Evolutionary conservation across 805 yeast genomes (phyloP).

Genomic region (Wickerhamiella qilinensis): DNA sequence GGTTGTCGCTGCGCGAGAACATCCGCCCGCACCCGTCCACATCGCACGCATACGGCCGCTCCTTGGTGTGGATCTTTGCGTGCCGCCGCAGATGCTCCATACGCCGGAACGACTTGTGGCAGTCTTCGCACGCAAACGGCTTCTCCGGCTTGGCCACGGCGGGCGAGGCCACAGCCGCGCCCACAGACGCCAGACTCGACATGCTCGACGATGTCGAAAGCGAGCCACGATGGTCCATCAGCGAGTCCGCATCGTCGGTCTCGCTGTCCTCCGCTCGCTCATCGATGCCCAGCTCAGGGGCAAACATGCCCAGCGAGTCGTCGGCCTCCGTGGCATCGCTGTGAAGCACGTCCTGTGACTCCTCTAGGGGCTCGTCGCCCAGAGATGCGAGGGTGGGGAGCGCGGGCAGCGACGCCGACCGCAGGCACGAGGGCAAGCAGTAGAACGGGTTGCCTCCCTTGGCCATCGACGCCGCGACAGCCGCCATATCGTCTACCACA

Average conservation of each 20-base stretch:
- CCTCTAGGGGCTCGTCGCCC: no score
- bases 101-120: conserved; percentile 25
- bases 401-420: conserved; percentile 4
- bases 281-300: no score
- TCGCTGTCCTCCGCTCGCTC: no score
- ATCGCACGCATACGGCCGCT: conserved; percentile 57
- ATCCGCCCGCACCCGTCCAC: conserved; percentile 40
- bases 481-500: background rate
- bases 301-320: no score
- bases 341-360: no score
- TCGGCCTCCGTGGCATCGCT: no score
- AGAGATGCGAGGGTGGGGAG: no score
- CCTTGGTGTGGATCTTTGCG: conserved; percentile 58
- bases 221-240: background rate
- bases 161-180: background rate
- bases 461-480: no score
- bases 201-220: background rate
- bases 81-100: conserved; percentile 36
- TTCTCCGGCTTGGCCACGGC: conserved; percentile 11
- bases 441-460: conserved; percentile 22
- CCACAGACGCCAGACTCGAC: no score
- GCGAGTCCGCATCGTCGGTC: background rate
- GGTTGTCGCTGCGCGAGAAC: conserved; percentile 63
- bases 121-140: conserved; percentile 23
- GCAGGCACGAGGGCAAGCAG: conserved; percentile 17